Conservation (phyloP, 2,329 filamentous ascomycete genomes). For the Phyllosticta citriasiana region DNA sequence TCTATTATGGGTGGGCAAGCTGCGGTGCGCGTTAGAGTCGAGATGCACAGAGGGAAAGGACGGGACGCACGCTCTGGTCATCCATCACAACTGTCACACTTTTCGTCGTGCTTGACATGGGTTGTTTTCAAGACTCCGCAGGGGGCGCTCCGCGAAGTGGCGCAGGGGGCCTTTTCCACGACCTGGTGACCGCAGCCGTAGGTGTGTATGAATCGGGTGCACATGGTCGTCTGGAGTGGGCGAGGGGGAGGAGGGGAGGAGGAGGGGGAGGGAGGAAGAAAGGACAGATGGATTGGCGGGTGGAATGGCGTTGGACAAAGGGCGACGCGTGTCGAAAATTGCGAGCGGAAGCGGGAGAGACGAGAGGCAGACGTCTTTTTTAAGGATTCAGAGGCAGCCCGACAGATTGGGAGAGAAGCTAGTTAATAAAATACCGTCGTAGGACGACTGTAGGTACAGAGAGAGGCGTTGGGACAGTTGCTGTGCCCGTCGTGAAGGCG, state of each 20-base stretch:
- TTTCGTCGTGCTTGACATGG: constrained; percentile 38
- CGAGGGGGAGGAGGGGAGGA: constrained; percentile 6
- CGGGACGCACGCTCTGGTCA: constrained; percentile 24
- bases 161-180: constrained; percentile 35
- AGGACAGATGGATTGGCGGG: constrained; percentile 18
- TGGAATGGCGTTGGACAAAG: background rate
- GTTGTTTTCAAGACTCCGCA: constrained; percentile 34
- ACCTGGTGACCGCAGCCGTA: constrained; percentile 38
- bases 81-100: constrained; percentile 37
- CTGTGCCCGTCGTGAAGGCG: too few species aligned
- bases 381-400: constrained; percentile 15
- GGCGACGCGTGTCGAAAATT: constrained; percentile 9
- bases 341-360: constrained; percentile 2
- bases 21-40: constrained; percentile 4
- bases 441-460: too few species aligned
- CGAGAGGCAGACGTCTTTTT: background rate
- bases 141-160: constrained; percentile 33
- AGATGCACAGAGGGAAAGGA: background rate
- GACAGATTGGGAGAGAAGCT: constrained; percentile 19
- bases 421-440: constrained; percentile 32
- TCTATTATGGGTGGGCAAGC: constrained; percentile 16
- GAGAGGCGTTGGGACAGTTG: too few species aligned
- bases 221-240: constrained; percentile 27
- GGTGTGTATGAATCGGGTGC: constrained; percentile 37
- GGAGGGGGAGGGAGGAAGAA: constrained; percentile 13